These are phyloP conservation scores for Arthrinium phaeospermum DNA, from an alignment of 2,329 filamentous ascomycete species.

Conservation along the genomic window DNA sequence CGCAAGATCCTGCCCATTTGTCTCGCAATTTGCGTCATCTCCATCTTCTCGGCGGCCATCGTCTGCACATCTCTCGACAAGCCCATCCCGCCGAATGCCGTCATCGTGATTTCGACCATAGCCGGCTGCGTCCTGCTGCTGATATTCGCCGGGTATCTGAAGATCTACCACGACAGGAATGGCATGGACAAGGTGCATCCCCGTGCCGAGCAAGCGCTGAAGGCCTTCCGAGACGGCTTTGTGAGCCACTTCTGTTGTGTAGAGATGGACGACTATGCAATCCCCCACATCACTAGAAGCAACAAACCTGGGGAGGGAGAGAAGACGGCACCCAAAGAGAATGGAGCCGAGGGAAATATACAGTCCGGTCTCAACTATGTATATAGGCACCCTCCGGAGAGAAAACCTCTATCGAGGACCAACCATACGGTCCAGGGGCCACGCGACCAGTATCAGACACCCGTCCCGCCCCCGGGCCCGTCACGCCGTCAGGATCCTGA, in stretches of 20 bases:
- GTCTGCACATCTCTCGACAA: background rate
- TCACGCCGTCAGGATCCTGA: background rate
- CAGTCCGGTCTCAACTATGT: background rate
- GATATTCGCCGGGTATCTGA: background rate
- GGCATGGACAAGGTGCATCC: constrained; percentile 5
- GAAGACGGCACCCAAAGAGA: background rate
- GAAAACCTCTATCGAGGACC: background rate
- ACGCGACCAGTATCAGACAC: background rate
- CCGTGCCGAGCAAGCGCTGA: background rate
- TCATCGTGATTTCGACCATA: background rate
- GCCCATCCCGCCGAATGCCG: background rate
- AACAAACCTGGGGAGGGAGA: background rate
- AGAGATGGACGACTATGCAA: background rate
- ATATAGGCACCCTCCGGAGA: background rate
- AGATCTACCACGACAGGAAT: constrained; percentile 1
- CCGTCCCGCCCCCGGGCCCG: background rate
- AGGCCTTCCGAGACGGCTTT: background rate
- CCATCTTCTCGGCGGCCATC: background rate
- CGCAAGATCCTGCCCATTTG: background rate
- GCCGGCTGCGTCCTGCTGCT: background rate
- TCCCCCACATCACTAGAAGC: background rate
- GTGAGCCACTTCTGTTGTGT: background rate
- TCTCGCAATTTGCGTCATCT: background rate
- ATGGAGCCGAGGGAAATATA: background rate
- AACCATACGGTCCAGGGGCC: background rate